Conservation (phyloP, 192 early-diverging fungal genomes). For the Linnemannia hyalina region DNA sequence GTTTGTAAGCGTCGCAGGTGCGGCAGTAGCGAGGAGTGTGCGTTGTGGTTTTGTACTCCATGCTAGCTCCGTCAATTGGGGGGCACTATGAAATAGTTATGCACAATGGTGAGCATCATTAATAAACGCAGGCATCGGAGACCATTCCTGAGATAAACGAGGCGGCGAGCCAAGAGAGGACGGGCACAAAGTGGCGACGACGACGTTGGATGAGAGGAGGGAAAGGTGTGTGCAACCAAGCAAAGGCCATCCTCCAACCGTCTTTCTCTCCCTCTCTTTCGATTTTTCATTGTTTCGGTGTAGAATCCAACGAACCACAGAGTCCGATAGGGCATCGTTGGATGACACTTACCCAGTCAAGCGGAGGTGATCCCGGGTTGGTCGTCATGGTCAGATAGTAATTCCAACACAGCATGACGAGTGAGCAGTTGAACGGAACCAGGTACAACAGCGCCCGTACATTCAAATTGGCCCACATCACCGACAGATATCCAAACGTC, state of each 20-base stretch:
- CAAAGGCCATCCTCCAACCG: background rate
- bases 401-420: constrained; percentile 86
- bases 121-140: background rate
- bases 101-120: constrained; percentile 24
- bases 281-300: constrained; percentile 1
- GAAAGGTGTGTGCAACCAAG: background rate
- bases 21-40: constrained; percentile 79
- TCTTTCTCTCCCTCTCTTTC: background rate
- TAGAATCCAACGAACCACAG: too few relatives aligned
- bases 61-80: constrained; percentile 3
- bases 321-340: background rate
- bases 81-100: constrained; percentile 3
- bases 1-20: constrained; percentile 74
- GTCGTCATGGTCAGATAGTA: constrained; percentile 84
- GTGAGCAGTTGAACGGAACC: constrained; percentile 82
- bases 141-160: background rate
- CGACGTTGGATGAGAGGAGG: too few relatives aligned
- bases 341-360: constrained; percentile 50
- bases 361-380: constrained; percentile 84
- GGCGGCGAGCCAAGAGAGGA: too few relatives aligned
- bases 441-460: constrained; percentile 61
- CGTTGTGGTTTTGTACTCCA: constrained; percentile 79
- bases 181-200: too few relatives aligned
- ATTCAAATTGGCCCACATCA: constrained; percentile 30
- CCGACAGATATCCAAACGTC: background rate